These are phyloP conservation scores for Hanseniaspora thailandica DNA, from an alignment of 805 yeast species.

Conservation along the genomic window DNA sequence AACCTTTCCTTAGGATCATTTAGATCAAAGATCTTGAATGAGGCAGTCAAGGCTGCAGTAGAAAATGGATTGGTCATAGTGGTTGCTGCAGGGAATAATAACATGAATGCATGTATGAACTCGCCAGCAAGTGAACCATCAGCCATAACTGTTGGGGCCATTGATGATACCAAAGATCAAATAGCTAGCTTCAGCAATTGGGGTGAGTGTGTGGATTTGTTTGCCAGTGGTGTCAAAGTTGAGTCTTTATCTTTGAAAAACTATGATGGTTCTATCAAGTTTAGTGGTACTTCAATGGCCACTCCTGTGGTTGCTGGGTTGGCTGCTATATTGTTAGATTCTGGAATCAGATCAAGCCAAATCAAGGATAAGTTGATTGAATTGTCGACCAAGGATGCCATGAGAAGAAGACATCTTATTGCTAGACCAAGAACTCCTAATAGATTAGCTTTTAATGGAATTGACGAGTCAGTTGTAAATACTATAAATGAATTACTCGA, in stretches of 20 bases:
- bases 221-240: conserved; percentile 70
- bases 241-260: conserved; percentile 38
- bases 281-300: conserved; percentile 77
- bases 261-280: conserved; percentile 20
- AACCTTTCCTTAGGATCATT: conserved; percentile 74
- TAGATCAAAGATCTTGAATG: conserved; percentile 52
- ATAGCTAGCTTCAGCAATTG: conserved; percentile 78
- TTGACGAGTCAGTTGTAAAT: conserved; percentile 22
- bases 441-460: conserved; percentile 35
- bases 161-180: conserved; percentile 59
- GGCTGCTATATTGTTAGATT: conserved; percentile 42
- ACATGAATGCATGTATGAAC: conserved; percentile 64
- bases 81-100: conserved; percentile 81
- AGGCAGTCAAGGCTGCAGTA: conserved; percentile 65
- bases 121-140: conserved; percentile 72
- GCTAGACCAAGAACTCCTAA: conserved; percentile 51
- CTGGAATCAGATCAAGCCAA: conserved; percentile 36
- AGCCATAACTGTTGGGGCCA: conserved; percentile 79
- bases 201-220: conserved; percentile 83
- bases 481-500: conserved; percentile 1
- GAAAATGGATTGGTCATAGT: conserved; percentile 60
- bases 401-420: conserved; percentile 36
- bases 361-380: conserved; percentile 35
- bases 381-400: conserved; percentile 37
- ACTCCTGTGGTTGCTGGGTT: conserved; percentile 64